phyloP scores from a whole-genome alignment of 225 moss, liverwort and hornwort genomes.

The Physcomitrium patens region DNA sequence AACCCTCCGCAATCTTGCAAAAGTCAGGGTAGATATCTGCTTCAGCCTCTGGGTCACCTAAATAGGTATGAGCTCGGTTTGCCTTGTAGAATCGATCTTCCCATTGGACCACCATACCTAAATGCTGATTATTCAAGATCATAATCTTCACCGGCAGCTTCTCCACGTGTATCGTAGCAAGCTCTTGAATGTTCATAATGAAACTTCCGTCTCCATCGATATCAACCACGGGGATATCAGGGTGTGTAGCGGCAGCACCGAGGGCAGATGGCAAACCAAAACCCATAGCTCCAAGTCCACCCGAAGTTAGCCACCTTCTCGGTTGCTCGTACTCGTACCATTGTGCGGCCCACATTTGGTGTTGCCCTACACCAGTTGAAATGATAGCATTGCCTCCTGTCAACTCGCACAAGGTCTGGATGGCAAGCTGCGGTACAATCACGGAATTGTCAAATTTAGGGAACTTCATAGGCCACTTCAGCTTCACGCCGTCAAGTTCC shows the following conservation, averaged over 20 bases:
- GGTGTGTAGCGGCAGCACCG: slow-evolving; percentile 86
- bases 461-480: slow-evolving; percentile 75
- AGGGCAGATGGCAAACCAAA: slow-evolving; percentile 97
- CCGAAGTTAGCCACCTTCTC: slow-evolving; percentile 94
- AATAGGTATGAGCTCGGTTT: slow-evolving; percentile 86
- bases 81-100: slow-evolving; percentile 99
- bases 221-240: slow-evolving; percentile 84
- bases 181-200: slow-evolving; percentile 94
- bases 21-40: slow-evolving; percentile 93
- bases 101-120: slow-evolving; percentile 99
- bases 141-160: slow-evolving; percentile 98
- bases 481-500: slow-evolving; percentile 73
- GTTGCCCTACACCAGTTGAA: slow-evolving; percentile 95
- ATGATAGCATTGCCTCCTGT: slow-evolving; percentile 92
- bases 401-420: slow-evolving; percentile 81
- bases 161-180: slow-evolving; percentile 91
- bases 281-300: slow-evolving; percentile 99
- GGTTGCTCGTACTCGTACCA: slow-evolving; percentile 88
- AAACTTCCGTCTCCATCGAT: slow-evolving; percentile 99
- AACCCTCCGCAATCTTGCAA: slow-evolving; percentile 91
- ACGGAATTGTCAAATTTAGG: slow-evolving; percentile 63
- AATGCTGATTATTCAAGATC: slow-evolving; percentile 91
- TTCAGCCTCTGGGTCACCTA: slow-evolving; percentile 86
- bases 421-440: slow-evolving; percentile 87
- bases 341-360: slow-evolving; percentile 99